phyloP scores from a whole-genome alignment of 1,284 basidiomycete species.

The Fomitopsis betulina region DNA sequence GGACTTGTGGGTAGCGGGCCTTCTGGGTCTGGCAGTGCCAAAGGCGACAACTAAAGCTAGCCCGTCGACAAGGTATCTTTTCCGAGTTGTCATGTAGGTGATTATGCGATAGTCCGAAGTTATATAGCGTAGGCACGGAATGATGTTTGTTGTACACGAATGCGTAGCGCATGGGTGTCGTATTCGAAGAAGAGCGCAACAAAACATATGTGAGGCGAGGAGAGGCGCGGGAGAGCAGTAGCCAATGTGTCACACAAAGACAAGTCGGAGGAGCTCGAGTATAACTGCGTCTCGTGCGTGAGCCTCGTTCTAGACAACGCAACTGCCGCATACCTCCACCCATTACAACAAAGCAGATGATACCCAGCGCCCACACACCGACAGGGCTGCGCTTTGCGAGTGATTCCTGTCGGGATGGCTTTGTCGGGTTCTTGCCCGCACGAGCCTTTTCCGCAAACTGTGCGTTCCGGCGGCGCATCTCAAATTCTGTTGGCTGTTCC shows the following conservation, averaged over 20 bases:
- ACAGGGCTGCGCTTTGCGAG: constrained; percentile 68
- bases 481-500: constrained; percentile 56
- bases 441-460: constrained; percentile 71
- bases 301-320: not conserved
- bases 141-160: constrained; percentile 15
- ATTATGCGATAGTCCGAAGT: not conserved
- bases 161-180: not conserved
- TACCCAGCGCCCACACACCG: constrained; percentile 63
- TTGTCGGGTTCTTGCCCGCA: constrained; percentile 69
- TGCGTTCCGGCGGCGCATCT: constrained; percentile 72
- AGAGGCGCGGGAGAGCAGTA: not conserved
- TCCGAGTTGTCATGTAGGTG: not conserved
- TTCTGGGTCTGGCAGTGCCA: constrained; percentile 6
- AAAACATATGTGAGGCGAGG: not conserved
- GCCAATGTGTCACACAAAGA: constrained; percentile 50
- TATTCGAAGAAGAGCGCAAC: not conserved
- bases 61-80: not conserved
- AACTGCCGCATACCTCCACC: constrained; percentile 63
- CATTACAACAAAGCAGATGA: constrained; percentile 66
- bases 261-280: constrained; percentile 61
- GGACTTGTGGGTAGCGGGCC: not conserved
- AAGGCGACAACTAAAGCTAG: constrained; percentile 1
- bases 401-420: constrained; percentile 65
- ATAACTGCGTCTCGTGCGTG: constrained; percentile 43
- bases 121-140: constrained; percentile 1